These are phyloP conservation scores for Wolfiporia cocos DNA, from an alignment of 1,284 basidiomycete species.

Conservation along the genomic window DNA sequence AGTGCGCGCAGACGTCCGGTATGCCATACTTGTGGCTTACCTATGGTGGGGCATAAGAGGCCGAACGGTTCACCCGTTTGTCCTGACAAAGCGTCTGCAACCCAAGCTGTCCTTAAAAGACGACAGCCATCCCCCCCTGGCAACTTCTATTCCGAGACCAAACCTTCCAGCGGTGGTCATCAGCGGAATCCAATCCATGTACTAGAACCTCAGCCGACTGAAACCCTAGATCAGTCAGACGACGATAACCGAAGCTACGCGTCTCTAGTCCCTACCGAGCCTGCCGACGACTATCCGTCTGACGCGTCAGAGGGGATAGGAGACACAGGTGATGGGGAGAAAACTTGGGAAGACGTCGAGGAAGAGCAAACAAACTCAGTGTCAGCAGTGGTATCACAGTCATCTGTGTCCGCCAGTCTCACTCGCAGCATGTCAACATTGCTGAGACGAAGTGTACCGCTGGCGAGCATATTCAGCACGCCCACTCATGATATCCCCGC, in stretches of 20 bases:
- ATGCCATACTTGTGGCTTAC: conserved; percentile 24
- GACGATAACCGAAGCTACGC: conserved; percentile 6
- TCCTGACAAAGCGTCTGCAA: conserved; percentile 10
- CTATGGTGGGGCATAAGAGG: conserved; percentile 28
- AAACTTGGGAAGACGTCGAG: too few relatives aligned
- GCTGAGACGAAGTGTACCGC: conserved; percentile 15
- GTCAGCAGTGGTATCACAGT: too few relatives aligned
- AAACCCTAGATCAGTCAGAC: background rate
- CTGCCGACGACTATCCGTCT: conserved; percentile 13
- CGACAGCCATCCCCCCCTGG: conserved; percentile 2
- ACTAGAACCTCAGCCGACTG: conserved; percentile 10
- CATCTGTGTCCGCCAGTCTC: too few relatives aligned
- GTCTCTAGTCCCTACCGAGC: conserved; percentile 24
- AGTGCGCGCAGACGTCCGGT: conserved; percentile 22
- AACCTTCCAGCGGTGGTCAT: conserved; percentile 11
- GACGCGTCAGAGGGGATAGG: conserved; percentile 8
- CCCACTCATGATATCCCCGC: conserved; percentile 17
- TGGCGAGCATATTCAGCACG: conserved; percentile 21
- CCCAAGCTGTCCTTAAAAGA: conserved; percentile 4
- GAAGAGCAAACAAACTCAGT: too few relatives aligned
- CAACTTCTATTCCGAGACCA: conserved; percentile 2
- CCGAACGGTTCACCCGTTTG: conserved; percentile 22
- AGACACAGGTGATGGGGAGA: too few relatives aligned
- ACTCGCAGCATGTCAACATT: conserved; percentile 11
- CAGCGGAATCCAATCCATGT: conserved; percentile 23